Evolutionary conservation across 192 early-diverging fungal species (phyloP), one percentile per base, ranked within the genome.

Genomic region (Coemansia sp.): DNA sequence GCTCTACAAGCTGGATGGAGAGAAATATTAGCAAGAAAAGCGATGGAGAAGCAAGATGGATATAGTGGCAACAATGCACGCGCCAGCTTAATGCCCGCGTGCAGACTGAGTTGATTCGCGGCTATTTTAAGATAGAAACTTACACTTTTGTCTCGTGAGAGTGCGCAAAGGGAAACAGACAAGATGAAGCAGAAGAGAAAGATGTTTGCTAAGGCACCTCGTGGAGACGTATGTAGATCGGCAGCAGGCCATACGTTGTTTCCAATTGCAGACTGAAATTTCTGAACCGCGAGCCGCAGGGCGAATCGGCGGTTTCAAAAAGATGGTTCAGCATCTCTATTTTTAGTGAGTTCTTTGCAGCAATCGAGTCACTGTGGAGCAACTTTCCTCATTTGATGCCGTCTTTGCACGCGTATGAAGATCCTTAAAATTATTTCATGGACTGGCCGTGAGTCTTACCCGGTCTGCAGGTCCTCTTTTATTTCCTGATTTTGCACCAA

Each of bases 21-120:
- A 55, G 26, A 29, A 48, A 48, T 21, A 31, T 21, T 23, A 57
- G 56, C 64, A 29, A 51, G 8, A 35, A 45, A 64, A 52, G 38
- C 19, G 55, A 12, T 19, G 22, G 54, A 49, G 16, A 29, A 35
- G 16, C 38, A 59, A n/a, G 25, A 49, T 29, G 17, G 22, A 29
- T 49, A 49, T 49, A n/a, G 48, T 21, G 48, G 17, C 19, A 19
- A 49, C 48, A 49, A 49, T 49, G n/a, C 48, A 17, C 48, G n/a
- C 48, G 41, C 41, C 11, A 49, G 48, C n/a, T 49, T 49, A 49
- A 49, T 49, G 48, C 48, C 48, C 48, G 48, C 48, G 17, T 19
- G 19, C 19, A n/a, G 48, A n/a, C 48, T n/a, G 17, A 8, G 19
- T 8, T 49, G 48, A 49, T 16, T 49, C 19, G 48, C 48, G 48